phyloP scores from a whole-genome alignment of 1,139 yeast genomes.

The Meyerozyma smithsonii region DNA sequence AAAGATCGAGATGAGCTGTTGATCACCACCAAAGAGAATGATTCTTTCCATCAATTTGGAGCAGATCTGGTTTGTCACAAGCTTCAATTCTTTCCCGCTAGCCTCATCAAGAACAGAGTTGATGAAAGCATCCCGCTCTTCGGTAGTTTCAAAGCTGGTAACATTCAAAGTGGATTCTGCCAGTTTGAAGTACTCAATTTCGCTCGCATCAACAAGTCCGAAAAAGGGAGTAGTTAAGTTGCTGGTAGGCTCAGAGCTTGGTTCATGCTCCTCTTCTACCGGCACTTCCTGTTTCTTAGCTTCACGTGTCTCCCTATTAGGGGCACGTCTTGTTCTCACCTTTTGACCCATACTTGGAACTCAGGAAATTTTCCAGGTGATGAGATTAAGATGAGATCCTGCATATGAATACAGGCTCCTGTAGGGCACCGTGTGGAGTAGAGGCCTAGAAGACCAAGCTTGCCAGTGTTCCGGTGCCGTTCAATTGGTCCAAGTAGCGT shows the following conservation, averaged over 20 bases:
- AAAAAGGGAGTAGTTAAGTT: slow-evolving; percentile 43
- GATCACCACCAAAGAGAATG: slow-evolving; percentile 59
- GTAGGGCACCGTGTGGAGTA: no score
- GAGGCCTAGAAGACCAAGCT: background rate
- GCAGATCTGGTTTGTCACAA: slow-evolving; percentile 91
- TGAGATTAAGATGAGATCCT: slow-evolving; percentile 1
- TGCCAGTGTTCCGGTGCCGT: slow-evolving; percentile 7
- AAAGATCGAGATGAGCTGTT: slow-evolving; percentile 62
- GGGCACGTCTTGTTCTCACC: slow-evolving; percentile 1
- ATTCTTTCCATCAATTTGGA: slow-evolving; percentile 89
- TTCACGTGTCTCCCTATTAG: slow-evolving; percentile 2
- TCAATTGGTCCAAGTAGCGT: slow-evolving; percentile 47
- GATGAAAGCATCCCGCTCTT: slow-evolving; percentile 71
- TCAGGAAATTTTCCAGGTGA: slow-evolving; percentile 1
- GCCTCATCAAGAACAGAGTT: slow-evolving; percentile 80
- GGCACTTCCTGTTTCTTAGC: background rate
- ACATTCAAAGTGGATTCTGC: slow-evolving; percentile 85
- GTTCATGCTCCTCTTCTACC: background rate
- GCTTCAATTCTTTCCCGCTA: slow-evolving; percentile 82
- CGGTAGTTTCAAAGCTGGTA: slow-evolving; percentile 70
- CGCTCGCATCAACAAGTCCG: slow-evolving; percentile 80
- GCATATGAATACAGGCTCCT: background rate
- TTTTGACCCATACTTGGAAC: background rate
- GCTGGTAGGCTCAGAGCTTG: background rate
- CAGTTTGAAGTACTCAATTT: slow-evolving; percentile 84